Percentiles rank a stretch among this genome's conserved stretches.
Evolutionary conservation across 768 basidiomycete genomes (phyloP).

Genomic region (Myochromella boudieri): DNA sequence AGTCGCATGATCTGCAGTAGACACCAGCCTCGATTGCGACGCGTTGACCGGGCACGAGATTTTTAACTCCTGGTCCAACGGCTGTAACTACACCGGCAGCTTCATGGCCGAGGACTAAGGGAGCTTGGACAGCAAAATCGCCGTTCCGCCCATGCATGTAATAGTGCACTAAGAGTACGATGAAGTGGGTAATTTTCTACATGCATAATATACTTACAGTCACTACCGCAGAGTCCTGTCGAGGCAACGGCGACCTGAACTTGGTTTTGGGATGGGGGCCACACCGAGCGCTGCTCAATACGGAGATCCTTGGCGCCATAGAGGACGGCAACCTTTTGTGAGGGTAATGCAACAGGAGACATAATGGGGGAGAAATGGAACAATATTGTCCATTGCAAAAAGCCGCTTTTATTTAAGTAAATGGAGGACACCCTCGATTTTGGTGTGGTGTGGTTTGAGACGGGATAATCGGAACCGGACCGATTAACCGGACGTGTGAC

Average conservation of each 20-base stretch:
- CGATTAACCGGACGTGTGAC: conserved; percentile 19
- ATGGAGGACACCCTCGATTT: conserved; percentile 17
- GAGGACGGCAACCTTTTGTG: conserved; percentile 76
- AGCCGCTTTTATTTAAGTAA: conserved; percentile 18
- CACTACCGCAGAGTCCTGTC: conserved; percentile 91
- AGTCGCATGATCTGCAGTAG: conserved; percentile 75
- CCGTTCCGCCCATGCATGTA: conserved; percentile 89
- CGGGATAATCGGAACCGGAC: conserved; percentile 22
- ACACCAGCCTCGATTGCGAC: conserved; percentile 95
- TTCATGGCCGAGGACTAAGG: conserved; percentile 93
- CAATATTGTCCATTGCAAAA: conserved; percentile 13
- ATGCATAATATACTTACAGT: conserved; percentile 47
- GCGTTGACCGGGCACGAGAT: conserved; percentile 73
- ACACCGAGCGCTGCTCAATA: conserved; percentile 69
- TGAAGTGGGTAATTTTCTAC: not conserved
- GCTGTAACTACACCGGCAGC: conserved; percentile 85
- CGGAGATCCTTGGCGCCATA: conserved; percentile 83
- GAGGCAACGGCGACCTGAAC: conserved; percentile 78
- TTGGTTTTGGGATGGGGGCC: conserved; percentile 69
- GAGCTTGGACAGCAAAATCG: conserved; percentile 82
- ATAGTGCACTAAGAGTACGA: conserved; percentile 72
- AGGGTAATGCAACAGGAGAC: conserved; percentile 46
- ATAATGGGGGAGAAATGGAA: conserved; percentile 24
- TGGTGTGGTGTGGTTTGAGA: conserved; percentile 15
- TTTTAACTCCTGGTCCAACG: conserved; percentile 69